phyloP scores from a whole-genome alignment of 192 early-diverging fungal genomes.

The Coemansia aciculifera region DNA sequence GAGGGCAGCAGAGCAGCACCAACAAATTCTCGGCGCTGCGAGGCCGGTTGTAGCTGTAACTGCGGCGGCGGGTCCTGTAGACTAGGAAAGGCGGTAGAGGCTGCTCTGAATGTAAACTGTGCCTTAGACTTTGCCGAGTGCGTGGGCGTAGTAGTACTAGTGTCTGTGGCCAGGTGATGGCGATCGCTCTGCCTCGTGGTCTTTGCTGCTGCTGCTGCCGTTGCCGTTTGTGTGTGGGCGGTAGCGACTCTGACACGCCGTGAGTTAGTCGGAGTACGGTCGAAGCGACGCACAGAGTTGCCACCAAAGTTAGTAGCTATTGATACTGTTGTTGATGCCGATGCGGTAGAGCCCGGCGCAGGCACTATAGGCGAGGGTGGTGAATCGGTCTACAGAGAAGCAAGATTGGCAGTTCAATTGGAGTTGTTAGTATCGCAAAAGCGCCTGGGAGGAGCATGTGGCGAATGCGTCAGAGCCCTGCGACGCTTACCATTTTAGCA shows the following conservation, averaged over 20 bases:
- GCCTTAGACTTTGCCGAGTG: slow-evolving; percentile 5
- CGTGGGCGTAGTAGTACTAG: slow-evolving; percentile 8
- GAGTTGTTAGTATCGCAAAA: background rate
- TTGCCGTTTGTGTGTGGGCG: slow-evolving; percentile 7
- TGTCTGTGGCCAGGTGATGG: background rate
- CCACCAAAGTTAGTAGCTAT: background rate
- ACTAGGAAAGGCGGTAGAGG: slow-evolving; percentile 24
- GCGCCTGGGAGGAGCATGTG: background rate
- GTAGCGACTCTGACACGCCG: slow-evolving; percentile 17
- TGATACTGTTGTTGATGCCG: background rate
- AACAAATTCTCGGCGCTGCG: slow-evolving; percentile 34
- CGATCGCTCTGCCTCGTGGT: slow-evolving; percentile 13
- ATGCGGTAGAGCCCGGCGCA: background rate
- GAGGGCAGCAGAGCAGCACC: slow-evolving; percentile 50
- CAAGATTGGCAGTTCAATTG: background rate
- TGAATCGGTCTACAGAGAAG: background rate
- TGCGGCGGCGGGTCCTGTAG: slow-evolving; percentile 12
- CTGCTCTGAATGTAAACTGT: slow-evolving; percentile 36
- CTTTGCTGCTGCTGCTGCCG: background rate
- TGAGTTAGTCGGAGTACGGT: slow-evolving; percentile 34
- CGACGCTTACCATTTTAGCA: slow-evolving; percentile 7
- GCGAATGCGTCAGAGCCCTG: background rate
- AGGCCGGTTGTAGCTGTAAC: background rate
- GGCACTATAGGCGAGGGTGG: background rate
- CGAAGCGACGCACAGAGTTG: slow-evolving; percentile 33